Percentiles rank a stretch among this genome's conserved stretches.
phyloP scores from a whole-genome alignment of 2,329 filamentous ascomycete species.

The Keithomyces neogunnii region DNA sequence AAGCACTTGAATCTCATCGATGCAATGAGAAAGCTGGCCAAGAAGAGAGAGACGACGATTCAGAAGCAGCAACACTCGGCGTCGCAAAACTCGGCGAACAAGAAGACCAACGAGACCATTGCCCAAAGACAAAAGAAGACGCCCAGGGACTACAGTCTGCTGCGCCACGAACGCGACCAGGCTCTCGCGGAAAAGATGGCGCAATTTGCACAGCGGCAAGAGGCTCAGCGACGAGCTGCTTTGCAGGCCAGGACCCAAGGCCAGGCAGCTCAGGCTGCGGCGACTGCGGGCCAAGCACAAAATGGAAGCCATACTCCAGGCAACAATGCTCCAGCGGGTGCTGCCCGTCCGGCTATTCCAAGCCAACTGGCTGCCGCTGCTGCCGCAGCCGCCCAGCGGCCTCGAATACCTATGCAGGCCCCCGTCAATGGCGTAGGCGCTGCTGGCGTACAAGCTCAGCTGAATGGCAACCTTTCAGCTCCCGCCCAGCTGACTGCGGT shows the following conservation, averaged over 20 bases:
- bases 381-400: slow-evolving; percentile 28
- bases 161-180: slow-evolving; percentile 82
- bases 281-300: slow-evolving; percentile 18
- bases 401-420: slow-evolving; percentile 46
- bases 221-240: slow-evolving; percentile 43
- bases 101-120: slow-evolving; percentile 65
- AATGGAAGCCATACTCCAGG: slow-evolving; percentile 19
- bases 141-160: slow-evolving; percentile 80
- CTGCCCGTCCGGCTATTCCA: slow-evolving; percentile 29
- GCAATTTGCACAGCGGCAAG: slow-evolving; percentile 49
- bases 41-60: slow-evolving; percentile 77
- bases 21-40: slow-evolving; percentile 88
- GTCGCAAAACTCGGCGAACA: slow-evolving; percentile 65
- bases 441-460: slow-evolving; percentile 37
- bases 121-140: slow-evolving; percentile 56
- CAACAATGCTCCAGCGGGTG: slow-evolving; percentile 18
- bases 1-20: slow-evolving; percentile 86
- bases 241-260: slow-evolving; percentile 38
- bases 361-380: slow-evolving; percentile 35
- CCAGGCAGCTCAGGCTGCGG: slow-evolving; percentile 33
- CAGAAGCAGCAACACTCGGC: slow-evolving; percentile 88
- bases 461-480: slow-evolving; percentile 40
- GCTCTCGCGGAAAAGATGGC: slow-evolving; percentile 52
- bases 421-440: slow-evolving; percentile 41
- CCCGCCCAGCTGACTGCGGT: slow-evolving; percentile 55